A percentile compares a stretch with the other conserved stretches of the same genome.
Evolutionary conservation across 1,139 yeast species (phyloP).

Genomic region (Eremothecium gossypii): DNA sequence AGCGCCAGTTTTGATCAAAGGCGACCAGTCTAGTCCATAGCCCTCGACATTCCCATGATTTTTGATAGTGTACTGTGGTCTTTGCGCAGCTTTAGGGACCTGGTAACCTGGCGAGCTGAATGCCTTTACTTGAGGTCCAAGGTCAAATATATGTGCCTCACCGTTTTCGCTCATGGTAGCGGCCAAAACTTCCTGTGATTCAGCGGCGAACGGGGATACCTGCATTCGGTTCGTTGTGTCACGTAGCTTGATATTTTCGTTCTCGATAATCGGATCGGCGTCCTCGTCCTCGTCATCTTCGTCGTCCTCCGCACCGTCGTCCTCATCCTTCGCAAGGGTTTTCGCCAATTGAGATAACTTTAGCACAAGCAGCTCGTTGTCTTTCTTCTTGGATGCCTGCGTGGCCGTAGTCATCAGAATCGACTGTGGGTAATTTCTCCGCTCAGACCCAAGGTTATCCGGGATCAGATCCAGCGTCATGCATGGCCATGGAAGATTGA

Average conservation of each 20-base stretch:
- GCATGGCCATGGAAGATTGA: slow-evolving; percentile 96
- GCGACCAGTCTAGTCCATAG: slow-evolving; percentile 96
- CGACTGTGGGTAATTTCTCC: slow-evolving; percentile 85
- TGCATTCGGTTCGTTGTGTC: slow-evolving; percentile 86
- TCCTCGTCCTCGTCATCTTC: slow-evolving; percentile 66
- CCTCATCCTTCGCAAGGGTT: slow-evolving; percentile 74
- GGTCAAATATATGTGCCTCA: slow-evolving; percentile 76
- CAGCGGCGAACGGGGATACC: slow-evolving; percentile 63
- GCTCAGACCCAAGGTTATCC: slow-evolving; percentile 76
- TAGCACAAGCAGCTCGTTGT: slow-evolving; percentile 78
- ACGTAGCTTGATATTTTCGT: slow-evolving; percentile 65
- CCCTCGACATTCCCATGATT: slow-evolving; percentile 96
- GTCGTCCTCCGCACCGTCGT: slow-evolving; percentile 58
- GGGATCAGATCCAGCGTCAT: slow-evolving; percentile 83
- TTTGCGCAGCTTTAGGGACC: slow-evolving; percentile 67
- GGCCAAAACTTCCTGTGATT: slow-evolving; percentile 55
- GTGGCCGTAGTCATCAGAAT: slow-evolving; percentile 85
- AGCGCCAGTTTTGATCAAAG: slow-evolving; percentile 69
- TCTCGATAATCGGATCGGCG: slow-evolving; percentile 78
- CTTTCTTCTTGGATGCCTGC: slow-evolving; percentile 80
- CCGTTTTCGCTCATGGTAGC: slow-evolving; percentile 90
- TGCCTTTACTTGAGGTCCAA: slow-evolving; percentile 70
- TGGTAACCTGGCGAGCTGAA: slow-evolving; percentile 81
- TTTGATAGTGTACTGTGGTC: slow-evolving; percentile 77
- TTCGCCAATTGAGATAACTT: slow-evolving; percentile 74